Conservation (phyloP, 495 filamentous ascomycete species). For the Aspergillus cavernicola region DNA sequence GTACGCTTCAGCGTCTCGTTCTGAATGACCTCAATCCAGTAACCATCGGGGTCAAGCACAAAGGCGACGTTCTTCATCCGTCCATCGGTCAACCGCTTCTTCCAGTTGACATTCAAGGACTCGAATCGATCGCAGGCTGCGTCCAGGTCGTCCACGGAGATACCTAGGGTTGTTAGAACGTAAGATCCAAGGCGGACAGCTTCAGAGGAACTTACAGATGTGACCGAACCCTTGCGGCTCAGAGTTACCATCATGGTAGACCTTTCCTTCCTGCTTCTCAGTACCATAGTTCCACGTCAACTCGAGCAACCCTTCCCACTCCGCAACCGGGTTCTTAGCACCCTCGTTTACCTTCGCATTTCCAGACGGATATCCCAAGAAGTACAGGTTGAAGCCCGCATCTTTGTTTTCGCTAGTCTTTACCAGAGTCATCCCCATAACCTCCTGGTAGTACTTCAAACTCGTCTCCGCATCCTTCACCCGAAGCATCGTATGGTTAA, state of each 20-base stretch:
- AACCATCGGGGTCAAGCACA: slow-evolving; percentile 85
- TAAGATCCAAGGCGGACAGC: not conserved
- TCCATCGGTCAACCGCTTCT: slow-evolving; percentile 90
- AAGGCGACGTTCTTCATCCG: slow-evolving; percentile 96
- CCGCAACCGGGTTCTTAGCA: slow-evolving; percentile 54
- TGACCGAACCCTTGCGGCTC: slow-evolving; percentile 93
- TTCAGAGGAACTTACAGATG: slow-evolving; percentile 58
- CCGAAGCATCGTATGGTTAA: slow-evolving; percentile 82
- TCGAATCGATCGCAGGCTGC: slow-evolving; percentile 85
- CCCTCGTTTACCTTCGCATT: slow-evolving; percentile 47
- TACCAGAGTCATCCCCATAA: slow-evolving; percentile 80
- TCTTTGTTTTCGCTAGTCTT: slow-evolving; percentile 66
- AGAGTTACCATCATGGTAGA: slow-evolving; percentile 89
- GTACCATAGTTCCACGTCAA: slow-evolving; percentile 97
- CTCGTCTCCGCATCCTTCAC: slow-evolving; percentile 85
- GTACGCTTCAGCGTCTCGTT: slow-evolving; percentile 50
- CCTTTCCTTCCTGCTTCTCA: slow-evolving; percentile 78
- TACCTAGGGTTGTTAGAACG: slow-evolving; percentile 37
- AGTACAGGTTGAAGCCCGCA: slow-evolving; percentile 84
- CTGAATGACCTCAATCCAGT: slow-evolving; percentile 90
- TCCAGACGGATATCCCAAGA: slow-evolving; percentile 69
- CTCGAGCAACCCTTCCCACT: slow-evolving; percentile 80
- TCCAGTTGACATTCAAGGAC: slow-evolving; percentile 76
- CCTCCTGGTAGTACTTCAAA: slow-evolving; percentile 85
- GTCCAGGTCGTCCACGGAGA: slow-evolving; percentile 86